Percentiles rank a stretch among this genome's conserved stretches.
Evolutionary conservation across 371 early-diverging fungal species (phyloP).

Genomic region (Rhizoclosmatium hyalinum): DNA sequence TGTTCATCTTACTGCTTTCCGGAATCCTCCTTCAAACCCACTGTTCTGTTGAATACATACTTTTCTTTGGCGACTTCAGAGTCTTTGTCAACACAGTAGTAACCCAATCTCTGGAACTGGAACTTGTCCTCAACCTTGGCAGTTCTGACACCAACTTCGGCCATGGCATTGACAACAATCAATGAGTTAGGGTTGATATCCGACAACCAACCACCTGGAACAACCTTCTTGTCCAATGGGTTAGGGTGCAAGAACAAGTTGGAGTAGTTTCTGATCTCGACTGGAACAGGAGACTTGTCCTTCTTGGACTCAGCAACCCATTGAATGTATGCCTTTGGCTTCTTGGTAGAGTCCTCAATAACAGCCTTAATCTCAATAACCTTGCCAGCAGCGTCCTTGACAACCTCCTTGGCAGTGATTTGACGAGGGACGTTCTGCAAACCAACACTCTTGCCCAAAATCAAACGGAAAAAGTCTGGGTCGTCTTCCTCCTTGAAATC

Average conservation of each 20-base stretch:
- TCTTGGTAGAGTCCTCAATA: constrained; percentile 78
- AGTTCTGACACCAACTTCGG: constrained; percentile 82
- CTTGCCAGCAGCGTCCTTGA: constrained; percentile 77
- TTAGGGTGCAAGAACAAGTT: constrained; percentile 91
- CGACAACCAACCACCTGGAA: constrained; percentile 90
- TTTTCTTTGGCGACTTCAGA: constrained; percentile 65
- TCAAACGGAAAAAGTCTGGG: constrained; percentile 93
- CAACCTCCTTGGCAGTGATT: constrained; percentile 82
- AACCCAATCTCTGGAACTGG: constrained; percentile 97
- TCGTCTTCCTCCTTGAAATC: constrained; percentile 93
- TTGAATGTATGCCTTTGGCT: constrained; percentile 97
- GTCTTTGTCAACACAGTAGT: constrained; percentile 96
- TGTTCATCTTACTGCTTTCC: constrained; percentile 58
- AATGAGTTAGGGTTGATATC: constrained; percentile 91
- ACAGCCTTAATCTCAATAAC: constrained; percentile 78
- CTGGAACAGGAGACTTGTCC: constrained; percentile 80
- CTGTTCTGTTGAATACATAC: constrained; percentile 88
- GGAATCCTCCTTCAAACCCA: constrained; percentile 89
- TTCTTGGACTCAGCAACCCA: constrained; percentile 92
- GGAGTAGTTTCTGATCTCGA: constrained; percentile 86
- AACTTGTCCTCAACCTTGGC: constrained; percentile 80
- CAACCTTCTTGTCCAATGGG: constrained; percentile 78
- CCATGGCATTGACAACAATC: constrained; percentile 74
- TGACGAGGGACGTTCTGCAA: constrained; percentile 84
- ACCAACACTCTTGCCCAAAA: constrained; percentile 93